Base-by-base conservation (phyloP, 495 filamentous ascomycete genomes). In the Hypoxylon cercidicola region DNA sequence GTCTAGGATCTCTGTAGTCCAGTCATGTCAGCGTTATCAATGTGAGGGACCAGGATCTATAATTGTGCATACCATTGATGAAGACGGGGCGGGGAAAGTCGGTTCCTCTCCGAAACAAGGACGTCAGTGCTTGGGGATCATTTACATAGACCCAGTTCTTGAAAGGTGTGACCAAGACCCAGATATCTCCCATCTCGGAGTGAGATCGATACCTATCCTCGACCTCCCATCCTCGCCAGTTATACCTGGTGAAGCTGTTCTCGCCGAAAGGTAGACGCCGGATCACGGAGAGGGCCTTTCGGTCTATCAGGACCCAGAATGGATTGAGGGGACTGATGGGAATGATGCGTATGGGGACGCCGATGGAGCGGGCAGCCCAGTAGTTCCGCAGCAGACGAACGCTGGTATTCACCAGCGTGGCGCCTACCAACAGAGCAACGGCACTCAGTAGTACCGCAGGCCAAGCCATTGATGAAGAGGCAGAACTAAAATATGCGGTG, bases 51-150 rank as follows among this genome's bases (percentile, higher is more conserved):
- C 30, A 32, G 30, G 5, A 1, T 32, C 5, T 32, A 32, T 10
- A 32, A 32, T 8, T 10, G 30, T 4, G 30, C 30, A 8, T 32
- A 57, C 55, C 59, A 62, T 54, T 70, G 70, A 77, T 72, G 9
- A 70, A 58, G 5, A 76, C 45, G 39, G 77, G 73, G 16, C 82
- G 78, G 4, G 75, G 69, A 63, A 84, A 86, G 2, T 81, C 77
- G 1, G 69, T 67, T 18, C 76, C 46, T 10, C 74, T 69, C 40
- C 70, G 69, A 8, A 82, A 72, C 16, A 82, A 52, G 13, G 72
- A 72, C 25, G 64, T 64, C 16, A 78, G 59, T 0, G 75, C 75
- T 12, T 77, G 70, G 3, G 79, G 72, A 62, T 85, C 76, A 12
- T 60, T 60, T 10, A 85, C 57, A 46, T 75, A 75, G 19, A 83